Conservation (phyloP, 495 filamentous ascomycete species). For the Penicillium cosmopolitanum region DNA sequence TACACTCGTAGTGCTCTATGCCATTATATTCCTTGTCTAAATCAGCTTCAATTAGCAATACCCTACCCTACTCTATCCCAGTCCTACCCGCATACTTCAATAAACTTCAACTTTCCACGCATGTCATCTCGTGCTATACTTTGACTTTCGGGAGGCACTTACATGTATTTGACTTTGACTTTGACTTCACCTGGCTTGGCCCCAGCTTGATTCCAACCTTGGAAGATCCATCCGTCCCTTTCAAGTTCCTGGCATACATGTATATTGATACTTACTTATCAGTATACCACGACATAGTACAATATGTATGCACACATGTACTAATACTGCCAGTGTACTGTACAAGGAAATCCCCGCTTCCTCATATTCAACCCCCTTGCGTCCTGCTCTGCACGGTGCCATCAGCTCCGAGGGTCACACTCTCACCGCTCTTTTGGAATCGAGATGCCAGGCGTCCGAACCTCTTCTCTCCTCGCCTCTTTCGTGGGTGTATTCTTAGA, state of each 20-base stretch:
- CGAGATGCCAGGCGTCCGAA: too few species aligned
- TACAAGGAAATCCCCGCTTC: not conserved
- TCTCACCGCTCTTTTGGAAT: conserved; percentile 28
- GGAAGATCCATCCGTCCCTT: too few species aligned
- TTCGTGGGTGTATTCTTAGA: too few species aligned
- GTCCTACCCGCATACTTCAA: conserved; percentile 3
- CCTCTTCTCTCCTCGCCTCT: too few species aligned
- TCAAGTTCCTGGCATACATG: too few species aligned
- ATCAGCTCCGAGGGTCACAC: conserved; percentile 17
- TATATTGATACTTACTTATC: too few species aligned
- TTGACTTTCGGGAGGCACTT: not conserved
- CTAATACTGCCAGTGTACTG: too few species aligned
- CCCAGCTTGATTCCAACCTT: too few species aligned
- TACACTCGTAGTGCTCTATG: too few species aligned
- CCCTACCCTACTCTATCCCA: not conserved
- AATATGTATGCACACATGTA: not conserved
- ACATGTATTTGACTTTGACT: not conserved
- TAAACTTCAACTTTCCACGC: conserved; percentile 8
- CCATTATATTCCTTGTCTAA: too few species aligned
- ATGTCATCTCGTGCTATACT: conserved; percentile 2
- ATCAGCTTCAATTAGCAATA: not conserved
- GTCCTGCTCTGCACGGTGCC: conserved; percentile 28
- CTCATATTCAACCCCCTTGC: conserved; percentile 16
- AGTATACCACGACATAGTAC: not conserved
- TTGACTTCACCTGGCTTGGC: not conserved